phyloP scores from a whole-genome alignment of 768 basidiomycete genomes.

The Plicaturopsis crispa region DNA sequence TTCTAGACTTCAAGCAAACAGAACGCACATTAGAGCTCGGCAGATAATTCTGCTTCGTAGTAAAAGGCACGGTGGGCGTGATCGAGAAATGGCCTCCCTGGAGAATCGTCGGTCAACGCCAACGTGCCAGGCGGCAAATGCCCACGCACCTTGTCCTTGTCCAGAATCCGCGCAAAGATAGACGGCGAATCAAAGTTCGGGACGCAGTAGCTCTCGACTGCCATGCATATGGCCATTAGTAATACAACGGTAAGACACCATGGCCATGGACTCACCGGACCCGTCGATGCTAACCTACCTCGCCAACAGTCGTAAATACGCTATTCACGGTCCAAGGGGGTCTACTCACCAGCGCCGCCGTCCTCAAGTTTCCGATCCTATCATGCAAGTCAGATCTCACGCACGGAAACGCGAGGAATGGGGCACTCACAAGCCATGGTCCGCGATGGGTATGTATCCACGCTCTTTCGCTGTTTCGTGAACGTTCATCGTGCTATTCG shows the following conservation, averaged over 20 bases:
- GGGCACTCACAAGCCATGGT: slow-evolving; percentile 64
- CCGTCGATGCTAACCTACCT: slow-evolving; percentile 67
- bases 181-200: slow-evolving; percentile 94
- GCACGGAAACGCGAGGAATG: neutral
- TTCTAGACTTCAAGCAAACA: slow-evolving; percentile 12
- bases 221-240: neutral
- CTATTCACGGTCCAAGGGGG: slow-evolving; percentile 1
- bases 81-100: slow-evolving; percentile 90
- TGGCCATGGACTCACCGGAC: slow-evolving; percentile 43
- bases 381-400: slow-evolving; percentile 2
- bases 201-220: slow-evolving; percentile 89
- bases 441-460: slow-evolving; percentile 69
- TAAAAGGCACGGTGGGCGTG: slow-evolving; percentile 60
- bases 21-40: slow-evolving; percentile 68
- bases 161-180: slow-evolving; percentile 82
- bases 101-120: slow-evolving; percentile 1
- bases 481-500: slow-evolving; percentile 38
- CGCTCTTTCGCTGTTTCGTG: slow-evolving; percentile 45
- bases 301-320: neutral
- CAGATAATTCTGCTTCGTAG: slow-evolving; percentile 77
- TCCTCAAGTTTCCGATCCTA: slow-evolving; percentile 80
- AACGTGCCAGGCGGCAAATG: no score
- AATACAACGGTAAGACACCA: neutral
- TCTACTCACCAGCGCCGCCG: slow-evolving; percentile 58
- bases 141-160: slow-evolving; percentile 63